phyloP scores from a whole-genome alignment of 2,329 filamentous ascomycete genomes.

The Colletotrichum navitas region DNA sequence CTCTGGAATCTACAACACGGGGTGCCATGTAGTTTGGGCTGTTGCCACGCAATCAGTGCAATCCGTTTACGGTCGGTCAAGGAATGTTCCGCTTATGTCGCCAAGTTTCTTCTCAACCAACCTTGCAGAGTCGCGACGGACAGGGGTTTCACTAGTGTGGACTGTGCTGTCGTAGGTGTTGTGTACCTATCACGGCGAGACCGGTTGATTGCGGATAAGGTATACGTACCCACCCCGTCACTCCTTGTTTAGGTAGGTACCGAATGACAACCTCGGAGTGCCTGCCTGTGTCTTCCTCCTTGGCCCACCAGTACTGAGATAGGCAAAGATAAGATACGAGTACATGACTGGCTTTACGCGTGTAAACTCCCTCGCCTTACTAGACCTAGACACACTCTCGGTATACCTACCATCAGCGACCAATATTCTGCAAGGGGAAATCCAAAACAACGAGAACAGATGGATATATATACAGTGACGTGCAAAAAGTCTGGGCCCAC shows the following conservation, averaged over 20 bases:
- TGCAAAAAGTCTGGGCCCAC: too few species aligned
- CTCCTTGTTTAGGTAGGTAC: neutral
- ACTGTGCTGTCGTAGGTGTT: neutral
- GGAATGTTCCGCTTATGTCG: neutral
- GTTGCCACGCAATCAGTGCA: neutral
- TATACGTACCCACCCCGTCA: neutral
- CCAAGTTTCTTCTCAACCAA: neutral
- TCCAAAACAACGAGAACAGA: neutral
- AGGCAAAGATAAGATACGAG: neutral
- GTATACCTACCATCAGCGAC: neutral
- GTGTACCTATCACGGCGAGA: neutral
- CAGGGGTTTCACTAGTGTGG: neutral
- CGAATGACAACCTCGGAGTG: neutral
- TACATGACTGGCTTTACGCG: neutral
- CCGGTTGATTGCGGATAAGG: neutral
- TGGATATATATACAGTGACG: too few species aligned
- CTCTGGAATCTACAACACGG: neutral
- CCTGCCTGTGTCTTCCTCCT: neutral
- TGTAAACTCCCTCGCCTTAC: neutral
- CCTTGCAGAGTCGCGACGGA: too few species aligned
- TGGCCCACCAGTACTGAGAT: neutral
- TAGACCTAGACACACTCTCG: too few species aligned
- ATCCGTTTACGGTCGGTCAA: neutral
- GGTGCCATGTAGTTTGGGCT: too few species aligned
- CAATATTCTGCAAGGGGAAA: neutral